Evolutionary conservation across 495 filamentous ascomycete species (phyloP).

Genomic region (Hamigera avellanea): DNA sequence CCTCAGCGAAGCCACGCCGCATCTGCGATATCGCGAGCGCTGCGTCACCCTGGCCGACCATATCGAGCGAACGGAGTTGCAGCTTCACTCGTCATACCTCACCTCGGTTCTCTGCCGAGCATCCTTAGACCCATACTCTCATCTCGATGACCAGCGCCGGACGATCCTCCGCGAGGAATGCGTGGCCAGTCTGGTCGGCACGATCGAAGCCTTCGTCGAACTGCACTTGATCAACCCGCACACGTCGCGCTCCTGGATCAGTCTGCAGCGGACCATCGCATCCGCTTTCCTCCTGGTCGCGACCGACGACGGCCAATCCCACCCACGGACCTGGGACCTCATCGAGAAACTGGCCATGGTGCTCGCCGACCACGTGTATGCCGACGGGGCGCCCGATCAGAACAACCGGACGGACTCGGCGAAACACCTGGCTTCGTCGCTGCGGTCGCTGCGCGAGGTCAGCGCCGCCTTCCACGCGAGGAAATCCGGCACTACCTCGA

Average conservation of each 20-base stretch:
- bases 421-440: slow-evolving; percentile 27
- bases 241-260: slow-evolving; percentile 37
- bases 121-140: slow-evolving; percentile 36
- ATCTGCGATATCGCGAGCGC: slow-evolving; percentile 36
- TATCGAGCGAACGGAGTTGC: slow-evolving; percentile 43
- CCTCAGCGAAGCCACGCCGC: slow-evolving; percentile 36
- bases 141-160: slow-evolving; percentile 20
- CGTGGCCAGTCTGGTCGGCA: slow-evolving; percentile 26
- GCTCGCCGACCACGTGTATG: slow-evolving; percentile 31
- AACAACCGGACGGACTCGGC: slow-evolving; percentile 28
- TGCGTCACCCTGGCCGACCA: slow-evolving; percentile 39
- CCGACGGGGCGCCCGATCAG: slow-evolving; percentile 16
- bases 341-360: slow-evolving; percentile 28
- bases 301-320: slow-evolving; percentile 24
- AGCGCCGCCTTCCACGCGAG: slow-evolving; percentile 22
- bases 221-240: slow-evolving; percentile 29
- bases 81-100: slow-evolving; percentile 47
- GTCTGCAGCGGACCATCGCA: slow-evolving; percentile 34
- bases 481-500: slow-evolving; percentile 2
- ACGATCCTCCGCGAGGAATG: slow-evolving; percentile 33
- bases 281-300: slow-evolving; percentile 35
- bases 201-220: slow-evolving; percentile 34
- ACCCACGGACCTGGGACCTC: slow-evolving; percentile 23
- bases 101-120: slow-evolving; percentile 46
- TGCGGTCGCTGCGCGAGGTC: slow-evolving; percentile 29